Base-by-base conservation (phyloP, 2,329 filamentous ascomycete species). In the Exserohilum turcica region DNA sequence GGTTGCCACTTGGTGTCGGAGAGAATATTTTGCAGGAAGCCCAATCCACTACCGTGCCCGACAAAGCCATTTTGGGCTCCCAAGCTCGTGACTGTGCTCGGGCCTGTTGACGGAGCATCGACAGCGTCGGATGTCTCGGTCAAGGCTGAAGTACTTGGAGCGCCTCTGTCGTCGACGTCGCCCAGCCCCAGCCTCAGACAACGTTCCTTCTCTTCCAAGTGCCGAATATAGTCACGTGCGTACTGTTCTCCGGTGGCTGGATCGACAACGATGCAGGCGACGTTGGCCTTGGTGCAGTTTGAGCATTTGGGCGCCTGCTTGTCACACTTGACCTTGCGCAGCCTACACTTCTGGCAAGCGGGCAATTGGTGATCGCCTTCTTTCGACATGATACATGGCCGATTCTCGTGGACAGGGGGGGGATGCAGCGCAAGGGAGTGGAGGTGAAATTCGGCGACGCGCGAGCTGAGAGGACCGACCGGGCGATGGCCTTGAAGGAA, bases 41-140 rank as follows among this genome's bases (percentile, higher is more conserved):
- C 59, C 7, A 62, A 32, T 3, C 57, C 54, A 52, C 57, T 62
- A 12, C 59, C 54, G 45, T 62, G 57, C 7, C 57, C 57, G n/a
- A 60, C 59, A 36, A 54, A 62, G 2, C 54, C 51, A 21, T 39
- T 48, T 3, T 35, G 33, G 33, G n/a, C 16, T 18, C 15, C 15
- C 16, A 21, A 50, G 16, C 45, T 58, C 8, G 40, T 48, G 19
- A 28, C 44, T 4, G 56, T 57, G 19, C 35, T 19, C 37, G 44
- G 5, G 15, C 32, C 43, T 12, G n/a, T 16, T 24, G 43, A 12
- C 31, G 32, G 33, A 16, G 9, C 32, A 28, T 37, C 27, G 15
- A 24, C 15, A 15, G 6, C 21, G 15, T 28, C 15, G 6, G 16
- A 46, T 46, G 19, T 16, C 5, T 37, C 43, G n/a, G 6, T 46